Base-by-base conservation (phyloP, 176 grass and related monocot genomes). In the Themeda triandra region DNA sequence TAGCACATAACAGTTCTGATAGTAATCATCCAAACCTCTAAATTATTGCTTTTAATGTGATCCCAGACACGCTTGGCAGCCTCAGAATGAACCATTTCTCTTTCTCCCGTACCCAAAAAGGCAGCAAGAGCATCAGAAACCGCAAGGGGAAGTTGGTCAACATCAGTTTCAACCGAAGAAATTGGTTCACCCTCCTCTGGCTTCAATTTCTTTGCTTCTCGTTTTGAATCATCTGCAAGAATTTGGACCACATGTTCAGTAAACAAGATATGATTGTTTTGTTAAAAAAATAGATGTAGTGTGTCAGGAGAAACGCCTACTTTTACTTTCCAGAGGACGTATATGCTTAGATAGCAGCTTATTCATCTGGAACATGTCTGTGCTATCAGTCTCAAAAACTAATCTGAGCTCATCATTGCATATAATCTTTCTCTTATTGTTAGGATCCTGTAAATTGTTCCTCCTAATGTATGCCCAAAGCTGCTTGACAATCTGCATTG, bases 361-460 rank as follows among this genome's bases (percentile, higher is more conserved):
- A 82, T 97, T 97, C 94, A 97, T 97, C 83, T 92, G 94, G 87
- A 97, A 97, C 94, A 97, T 97, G 51, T 97, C 94, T 40, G 94
- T 97, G 68, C 71, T 90, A 74, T 97, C 94, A 66, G 94, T 97
- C 89, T 97, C 92, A 86, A 97, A 97, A 81, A 94, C 92, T 76
- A 97, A 41, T 66, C 92, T 89, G 35, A 97, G 77, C 68, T 97
- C 94, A 28, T 97, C 92, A 84, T 97, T 97, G 80, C 94, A 97
- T 70, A 97, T 97, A 80, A 97, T 97, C 85, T 90, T 97, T 85
- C 92, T 93, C 87, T 97, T 97, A 81, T 97, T 97, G 75, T 92
- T 97, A 30, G 94, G 94, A 83, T 97, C 94, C 66, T 97, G 94
- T 54, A 97, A 85, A 77, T 97, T 93, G 75, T 97, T 94, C 71